Conservation (phyloP, 371 early-diverging fungal species). For the Mortierella sp. region DNA sequence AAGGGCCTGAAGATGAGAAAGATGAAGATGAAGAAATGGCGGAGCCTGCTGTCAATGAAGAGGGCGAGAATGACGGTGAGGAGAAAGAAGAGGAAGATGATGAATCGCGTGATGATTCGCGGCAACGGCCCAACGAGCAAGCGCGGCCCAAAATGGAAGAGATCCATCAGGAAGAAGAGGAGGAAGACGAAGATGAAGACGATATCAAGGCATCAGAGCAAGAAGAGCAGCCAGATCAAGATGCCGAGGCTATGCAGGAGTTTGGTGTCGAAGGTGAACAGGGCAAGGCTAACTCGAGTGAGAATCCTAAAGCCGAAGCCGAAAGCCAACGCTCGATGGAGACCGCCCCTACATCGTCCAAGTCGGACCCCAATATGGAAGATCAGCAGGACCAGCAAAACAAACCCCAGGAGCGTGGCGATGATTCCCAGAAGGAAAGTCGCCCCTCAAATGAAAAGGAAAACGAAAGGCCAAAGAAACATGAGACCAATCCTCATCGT, state of each 20-base stretch:
- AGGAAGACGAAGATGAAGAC: constrained; percentile 62
- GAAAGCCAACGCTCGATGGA: constrained; percentile 60
- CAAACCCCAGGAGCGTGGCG: constrained; percentile 50
- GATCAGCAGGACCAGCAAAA: constrained; percentile 56
- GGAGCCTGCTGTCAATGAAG: constrained; percentile 54
- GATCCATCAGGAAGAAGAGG: constrained; percentile 62
- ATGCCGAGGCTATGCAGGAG: constrained; percentile 68
- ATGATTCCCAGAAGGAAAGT: constrained; percentile 47
- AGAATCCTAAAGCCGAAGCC: constrained; percentile 65
- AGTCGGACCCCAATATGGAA: constrained; percentile 46
- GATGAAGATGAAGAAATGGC: constrained; percentile 54
- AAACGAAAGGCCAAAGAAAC: constrained; percentile 58
- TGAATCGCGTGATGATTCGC: constrained; percentile 51
- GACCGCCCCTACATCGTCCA: constrained; percentile 48
- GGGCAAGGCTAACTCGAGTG: constrained; percentile 67
- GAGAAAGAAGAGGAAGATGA: constrained; percentile 63
- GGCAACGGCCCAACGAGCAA: constrained; percentile 53
- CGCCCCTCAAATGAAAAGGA: constrained; percentile 58
- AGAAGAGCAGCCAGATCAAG: constrained; percentile 66
- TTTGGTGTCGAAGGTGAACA: constrained; percentile 79
- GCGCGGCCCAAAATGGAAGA: constrained; percentile 45
- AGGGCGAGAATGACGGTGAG: constrained; percentile 59
- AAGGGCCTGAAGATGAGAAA: constrained; percentile 62
- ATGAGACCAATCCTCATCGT: constrained; percentile 78
- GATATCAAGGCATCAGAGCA: constrained; percentile 60